These are phyloP conservation scores for Tolypocladium capitatum DNA, from an alignment of 2,329 filamentous ascomycete species.

Conservation along the genomic window DNA sequence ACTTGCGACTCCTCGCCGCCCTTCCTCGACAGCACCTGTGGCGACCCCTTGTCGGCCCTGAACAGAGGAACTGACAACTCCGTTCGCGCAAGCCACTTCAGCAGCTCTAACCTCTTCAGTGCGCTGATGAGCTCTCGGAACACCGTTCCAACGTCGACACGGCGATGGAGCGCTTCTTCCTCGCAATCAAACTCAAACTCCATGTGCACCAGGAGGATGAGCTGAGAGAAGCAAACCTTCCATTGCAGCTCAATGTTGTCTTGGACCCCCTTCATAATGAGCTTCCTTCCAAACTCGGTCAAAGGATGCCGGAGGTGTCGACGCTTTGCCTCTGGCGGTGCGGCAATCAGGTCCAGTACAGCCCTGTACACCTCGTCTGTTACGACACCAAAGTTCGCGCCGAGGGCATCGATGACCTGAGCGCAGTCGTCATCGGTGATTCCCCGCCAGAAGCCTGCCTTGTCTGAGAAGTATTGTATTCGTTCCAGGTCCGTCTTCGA, in stretches of 20 bases:
- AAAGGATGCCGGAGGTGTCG: slow-evolving; percentile 38
- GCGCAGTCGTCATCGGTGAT: slow-evolving; percentile 72
- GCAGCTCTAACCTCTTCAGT: slow-evolving; percentile 61
- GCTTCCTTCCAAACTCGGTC: slow-evolving; percentile 63
- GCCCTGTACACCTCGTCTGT: slow-evolving; percentile 40
- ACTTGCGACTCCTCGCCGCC: slow-evolving; percentile 31
- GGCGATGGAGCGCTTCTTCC: slow-evolving; percentile 47
- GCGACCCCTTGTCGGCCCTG: slow-evolving; percentile 21
- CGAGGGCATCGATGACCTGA: slow-evolving; percentile 55
- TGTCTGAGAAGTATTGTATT: slow-evolving; percentile 66
- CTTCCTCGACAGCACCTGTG: slow-evolving; percentile 23
- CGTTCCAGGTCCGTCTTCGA: slow-evolving; percentile 57
- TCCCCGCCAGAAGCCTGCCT: slow-evolving; percentile 62
- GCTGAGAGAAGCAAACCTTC: slow-evolving; percentile 65
- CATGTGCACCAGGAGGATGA: slow-evolving; percentile 76
- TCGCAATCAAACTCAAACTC: slow-evolving; percentile 67
- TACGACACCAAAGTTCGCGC: slow-evolving; percentile 48
- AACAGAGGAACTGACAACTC: slow-evolving; percentile 38
- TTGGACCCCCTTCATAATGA: slow-evolving; percentile 64
- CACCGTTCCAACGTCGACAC: slow-evolving; percentile 53
- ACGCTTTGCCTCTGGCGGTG: slow-evolving; percentile 30
- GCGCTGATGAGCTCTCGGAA: slow-evolving; percentile 58
- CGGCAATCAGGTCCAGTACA: slow-evolving; percentile 32
- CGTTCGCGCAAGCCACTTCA: slow-evolving; percentile 53
- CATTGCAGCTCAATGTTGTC: slow-evolving; percentile 64